Base-by-base conservation (phyloP, 371 early-diverging fungal genomes). In the Rhizopus delemar region DNA sequence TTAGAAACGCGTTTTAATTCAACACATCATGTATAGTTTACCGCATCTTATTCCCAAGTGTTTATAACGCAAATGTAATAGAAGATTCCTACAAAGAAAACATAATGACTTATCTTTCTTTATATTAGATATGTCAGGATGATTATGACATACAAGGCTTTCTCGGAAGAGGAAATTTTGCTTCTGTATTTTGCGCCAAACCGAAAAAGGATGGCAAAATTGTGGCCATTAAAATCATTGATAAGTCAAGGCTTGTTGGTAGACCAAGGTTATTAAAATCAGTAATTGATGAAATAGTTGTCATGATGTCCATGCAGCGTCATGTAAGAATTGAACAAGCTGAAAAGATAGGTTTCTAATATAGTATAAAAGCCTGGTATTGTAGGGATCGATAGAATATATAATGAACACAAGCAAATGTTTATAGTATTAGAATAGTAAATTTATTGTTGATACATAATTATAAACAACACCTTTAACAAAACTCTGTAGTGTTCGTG, bases 341-440 rank as follows among this genome's bases (percentile, higher is more conserved):
- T 22, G 13, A 28, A n/a, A 29, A 39, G 12, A 15, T 46, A 35
- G 4, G 29, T 7, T 29, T 46, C 28, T 43, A 39, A 16, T 49
- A 31, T 45, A 13, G 16, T 15, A 15, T n/a, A 2, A 29, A 53
- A 81, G 77, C 82, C 86, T 4, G 74, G 82, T 38, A 80, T 88
- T 16, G 84, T 87, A 32, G 70, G 80, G 7, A 82, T 86, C 8
- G 72, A 82, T 16, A 81, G 77, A 28, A 88, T 88, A 9, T 90
- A 78, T 66, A 77, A 86, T 32, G 87, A 88, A 48, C 63, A 71
- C 22, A 77, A 83, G 12, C 66, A 69, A 34, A 74, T 88, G 28
- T 90, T 88, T 51, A 72, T 92, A 35, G 83, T 92, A 6, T 73
- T 89, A 46, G 89, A 90, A 57, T 75, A 78, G 83, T 84, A 81